Percentiles rank a stretch among this genome's conserved stretches.
Conservation (phyloP, 2,329 filamentous ascomycete genomes). For the Pseudogymnoascus sp. region DNA sequence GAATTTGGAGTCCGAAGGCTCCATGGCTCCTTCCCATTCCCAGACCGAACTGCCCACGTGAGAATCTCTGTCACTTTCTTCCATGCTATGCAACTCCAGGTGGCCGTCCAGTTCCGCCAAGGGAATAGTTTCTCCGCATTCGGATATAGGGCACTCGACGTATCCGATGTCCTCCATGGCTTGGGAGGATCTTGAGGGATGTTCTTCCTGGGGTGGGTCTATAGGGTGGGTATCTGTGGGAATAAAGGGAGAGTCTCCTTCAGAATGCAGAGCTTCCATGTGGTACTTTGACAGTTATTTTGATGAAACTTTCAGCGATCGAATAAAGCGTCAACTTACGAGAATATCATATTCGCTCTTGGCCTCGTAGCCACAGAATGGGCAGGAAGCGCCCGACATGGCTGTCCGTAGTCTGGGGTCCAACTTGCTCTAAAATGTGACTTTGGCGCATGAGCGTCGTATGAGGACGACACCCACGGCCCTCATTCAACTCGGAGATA, state of each 20-base stretch:
- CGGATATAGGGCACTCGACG: constrained; percentile 45
- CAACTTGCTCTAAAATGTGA: neutral
- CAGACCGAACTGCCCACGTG: constrained; percentile 10
- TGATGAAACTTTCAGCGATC: neutral
- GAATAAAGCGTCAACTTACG: constrained; percentile 23
- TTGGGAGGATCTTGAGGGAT: constrained; percentile 13
- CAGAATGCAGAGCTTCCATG: constrained; percentile 26
- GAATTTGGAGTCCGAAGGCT: constrained; percentile 13
- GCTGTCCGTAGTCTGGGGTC: neutral
- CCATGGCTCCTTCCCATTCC: constrained; percentile 10
- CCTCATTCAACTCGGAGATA: neutral
- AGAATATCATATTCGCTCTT: constrained; percentile 31
- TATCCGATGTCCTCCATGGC: constrained; percentile 33
- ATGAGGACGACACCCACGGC: constrained; percentile 4
- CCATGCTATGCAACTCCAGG: constrained; percentile 44
- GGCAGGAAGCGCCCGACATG: constrained; percentile 24
- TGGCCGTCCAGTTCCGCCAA: constrained; percentile 48
- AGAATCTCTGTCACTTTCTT: constrained; percentile 14
- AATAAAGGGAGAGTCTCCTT: constrained; percentile 27
- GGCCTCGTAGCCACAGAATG: constrained; percentile 33
- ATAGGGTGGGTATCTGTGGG: constrained; percentile 21
- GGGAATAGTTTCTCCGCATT: constrained; percentile 51
- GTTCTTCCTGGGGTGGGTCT: constrained; percentile 15
- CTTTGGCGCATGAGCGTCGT: neutral
- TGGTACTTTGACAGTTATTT: constrained; percentile 20